Base-by-base conservation (phyloP, 176 grass and related monocot species). In the Neostapfia colusana region DNA sequence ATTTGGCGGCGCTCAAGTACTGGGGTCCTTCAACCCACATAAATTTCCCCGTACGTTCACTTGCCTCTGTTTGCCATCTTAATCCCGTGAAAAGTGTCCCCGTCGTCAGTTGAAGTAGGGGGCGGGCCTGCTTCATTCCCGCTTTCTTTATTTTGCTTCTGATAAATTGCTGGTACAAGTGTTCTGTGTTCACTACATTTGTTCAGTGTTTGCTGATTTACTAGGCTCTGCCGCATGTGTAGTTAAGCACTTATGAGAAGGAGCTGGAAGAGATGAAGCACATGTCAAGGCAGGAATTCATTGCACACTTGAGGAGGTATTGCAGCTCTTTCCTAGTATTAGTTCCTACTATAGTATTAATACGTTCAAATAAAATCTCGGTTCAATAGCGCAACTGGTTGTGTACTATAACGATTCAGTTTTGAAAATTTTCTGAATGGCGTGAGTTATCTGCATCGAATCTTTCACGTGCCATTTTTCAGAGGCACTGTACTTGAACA, bases 1-100 rank as follows among this genome's bases (percentile, higher is more conserved):
- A 97, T 70, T 74, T 97, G 70, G 93, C 93, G 64, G 93, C 93
- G 42, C 88, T 97, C 65, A 97, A 97, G 74, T 97, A 97, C 72
- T 97, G 93, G 93, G 93, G 93, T n/a, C 82, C 90, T 40, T 76
- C 83, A 5, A 93, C 88, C n/a, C 90, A 93, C 76, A 97, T 90
- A 20, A 97, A 97, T 87, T 97, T 93, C 46, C 88, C 88, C 13
- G 93, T 97, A 82, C 20, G 85, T 84, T 72, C 10, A 54, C 6
- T 3, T 46, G 24, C 37, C 6, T 7, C n/a, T 76, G n/a, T 16
- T 21, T 45, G 20, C 14, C 10, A 37, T 26, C 16, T 34, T 49
- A 8, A 74, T 5, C 51, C 14, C 25, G 63, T 39, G 36, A 14
- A 74, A 67, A 57, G 12, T 5, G 11, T 41, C 25, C n/a, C n/a